Conservation (phyloP, 331 rosid genomes). For the Quercus lobata region DNA sequence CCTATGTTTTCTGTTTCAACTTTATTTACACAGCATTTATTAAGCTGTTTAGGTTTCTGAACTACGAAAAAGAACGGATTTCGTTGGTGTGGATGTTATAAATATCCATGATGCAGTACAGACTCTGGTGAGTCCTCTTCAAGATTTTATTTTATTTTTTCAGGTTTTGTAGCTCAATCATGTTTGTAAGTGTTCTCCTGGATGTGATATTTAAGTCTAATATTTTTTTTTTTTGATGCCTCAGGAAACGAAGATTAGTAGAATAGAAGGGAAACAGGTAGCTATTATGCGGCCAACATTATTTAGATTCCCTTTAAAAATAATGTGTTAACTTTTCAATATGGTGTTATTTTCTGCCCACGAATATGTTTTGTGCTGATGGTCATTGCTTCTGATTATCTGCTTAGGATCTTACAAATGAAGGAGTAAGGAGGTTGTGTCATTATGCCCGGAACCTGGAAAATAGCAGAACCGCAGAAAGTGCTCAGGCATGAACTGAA, state of each 20-base stretch:
- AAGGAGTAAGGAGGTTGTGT: constrained; percentile 58
- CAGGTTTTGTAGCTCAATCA: neutral
- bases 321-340: neutral
- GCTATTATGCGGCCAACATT: neutral
- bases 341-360: neutral
- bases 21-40: constrained; percentile 11
- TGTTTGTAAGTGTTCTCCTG: constrained; percentile 6
- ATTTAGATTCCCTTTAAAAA: neutral
- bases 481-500: constrained; percentile 51
- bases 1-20: constrained; percentile 10
- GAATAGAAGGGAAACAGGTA: constrained; percentile 88
- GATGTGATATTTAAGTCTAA: constrained; percentile 16
- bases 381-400: constrained; percentile 15
- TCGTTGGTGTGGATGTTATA: constrained; percentile 34
- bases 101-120: constrained; percentile 41
- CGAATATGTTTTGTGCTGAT: constrained; percentile 15
- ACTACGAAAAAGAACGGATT: constrained; percentile 37
- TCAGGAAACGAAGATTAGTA: constrained; percentile 68
- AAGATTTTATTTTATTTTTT: neutral
- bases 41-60: constrained; percentile 44
- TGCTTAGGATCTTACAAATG: constrained; percentile 50
- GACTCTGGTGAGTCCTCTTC: constrained; percentile 49
- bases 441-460: constrained; percentile 38
- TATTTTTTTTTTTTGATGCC: constrained; percentile 7
- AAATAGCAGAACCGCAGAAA: constrained; percentile 39